Base-by-base conservation (phyloP, 2,329 filamentous ascomycete genomes). In the Xylogone sp. region DNA sequence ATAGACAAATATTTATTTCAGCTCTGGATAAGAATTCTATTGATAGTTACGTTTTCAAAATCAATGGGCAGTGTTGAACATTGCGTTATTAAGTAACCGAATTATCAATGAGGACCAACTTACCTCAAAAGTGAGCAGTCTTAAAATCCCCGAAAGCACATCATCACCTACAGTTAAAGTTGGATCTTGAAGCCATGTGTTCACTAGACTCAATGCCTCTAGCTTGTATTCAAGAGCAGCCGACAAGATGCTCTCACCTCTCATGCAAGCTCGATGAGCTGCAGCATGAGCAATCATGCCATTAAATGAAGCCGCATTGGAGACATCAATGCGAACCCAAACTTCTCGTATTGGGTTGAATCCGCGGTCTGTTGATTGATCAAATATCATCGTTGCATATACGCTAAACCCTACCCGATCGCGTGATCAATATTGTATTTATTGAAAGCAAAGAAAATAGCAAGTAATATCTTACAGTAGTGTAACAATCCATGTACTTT, bases 331-430 rank as follows among this genome's bases (percentile, higher is more conserved):
- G 0, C 70, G 69, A 21, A 70, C 59, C 66, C 68, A 72, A 22
- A 72, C 67, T 43, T 72, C 69, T 12, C 65, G 65, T 65, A 72
- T 69, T 1, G 69, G 64, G 51, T 69, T 69, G 46, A 72, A 71
- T 12, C 48, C 56, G 20, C 56, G 55, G 19, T 57, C 59, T n/a
- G 57, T 39, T 1, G 61, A 21, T 2, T 60, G 48, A 39, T 65
- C 65, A 42, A 68, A 69, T 56, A 68, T 67, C 63, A 67, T 67
- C 9, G 59, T 55, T 3, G 67, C 62, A 50, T 67, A 53, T 1
- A 62, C 62, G 48, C 58, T 56, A 2, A 70, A 53, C 68, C 64
- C 63, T 68, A 13, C n/a, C 20, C 21, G n/a, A 27, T 27, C 6
- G 10, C 6, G 10, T 27, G 24, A 27, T 27, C 24, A 27, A 10